Base-by-base conservation (phyloP, 176 grass and related monocot species). In the Aegilops tauschii region DNA sequence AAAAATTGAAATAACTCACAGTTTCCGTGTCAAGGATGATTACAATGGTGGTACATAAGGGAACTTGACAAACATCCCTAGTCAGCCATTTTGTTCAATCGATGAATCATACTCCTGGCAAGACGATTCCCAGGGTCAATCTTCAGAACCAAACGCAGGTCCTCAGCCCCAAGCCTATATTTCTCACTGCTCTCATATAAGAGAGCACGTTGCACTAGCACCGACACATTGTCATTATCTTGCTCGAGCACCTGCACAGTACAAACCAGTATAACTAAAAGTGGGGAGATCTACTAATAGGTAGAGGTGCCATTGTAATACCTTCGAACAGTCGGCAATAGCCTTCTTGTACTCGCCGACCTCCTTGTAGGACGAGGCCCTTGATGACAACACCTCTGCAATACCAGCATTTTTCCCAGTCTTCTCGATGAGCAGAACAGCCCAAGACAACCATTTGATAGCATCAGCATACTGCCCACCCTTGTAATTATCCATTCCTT, bases 301-400 rank as follows among this genome's bases (percentile, higher is more conserved):
- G n/a, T n/a, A 49, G 6, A 16, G 16, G 9, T 31, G 81, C 37
- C 18, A 31, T 31, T 27, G 27, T 25, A 18, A 79, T 79, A 96
- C 97, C 97, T 96, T 99, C 1, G 97, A 93, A 82, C 97, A 99
- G 80, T 99, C 97, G 8, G 97, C 94, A n/a, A 99, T 95, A 21
- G 97, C 97, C 94, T 99, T 99, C 94, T 99, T 99, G 90, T 99
- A 99, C 87, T 99, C 97, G 11, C 97, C 97, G 66, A 94, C 97
- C 83, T 99, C 97, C 89, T 99, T 99, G 67, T 99, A 99, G 52
- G 94, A 99, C 11, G 97, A 99, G 69, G 97, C 97, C 74, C 97
- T 92, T 87, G 92, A 99, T 25, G 97, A 93, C 81, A 99, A 80
- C 54, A 96, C 94, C 89, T 94, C 97, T 1, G 90, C 61, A 88